Evolutionary conservation across 179 eudicot species (phyloP), one percentile per base, ranked within the genome.

Genomic region (Drosera spatulata): DNA sequence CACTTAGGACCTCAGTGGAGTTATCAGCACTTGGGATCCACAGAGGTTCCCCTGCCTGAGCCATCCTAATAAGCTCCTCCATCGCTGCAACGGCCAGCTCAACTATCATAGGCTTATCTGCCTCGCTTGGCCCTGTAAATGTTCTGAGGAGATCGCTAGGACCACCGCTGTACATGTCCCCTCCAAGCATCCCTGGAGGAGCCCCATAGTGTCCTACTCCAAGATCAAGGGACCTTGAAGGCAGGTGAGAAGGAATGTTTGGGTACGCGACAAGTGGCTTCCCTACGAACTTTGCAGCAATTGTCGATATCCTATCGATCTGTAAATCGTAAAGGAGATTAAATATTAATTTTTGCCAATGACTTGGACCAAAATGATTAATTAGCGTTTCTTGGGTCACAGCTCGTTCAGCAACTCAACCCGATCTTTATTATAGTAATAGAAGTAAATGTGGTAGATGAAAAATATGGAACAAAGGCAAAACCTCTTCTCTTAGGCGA

Each of bases 61-160:
- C 82, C 79, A 84, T 75, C 67, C 80, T 73, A 15, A 77, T 55
- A 10, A 84, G 73, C 61, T 84, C 91, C 53, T 84, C 91, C 81
- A 84, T 82, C 38, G 87, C 84, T 5, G 87, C 82, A 62, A 84
- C 86, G 4, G 91, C 91, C 2, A 84, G 82, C 73, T 84, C 91
- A 33, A 84, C 75, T 50, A 82, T 75, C 66, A 84, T 49, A 2
- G 84, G 82, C 74, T 81, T 79, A 53, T 84, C 85, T 0, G 82
- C 82, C 7, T 82, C 81, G 5, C 73, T 67, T 37, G 82, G 84
- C 6, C 80, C 80, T 1, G 82, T 66, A 3, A 82, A 70, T 49
- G 84, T 70, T 67, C 87, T 70, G 13, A 82, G 75, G 51, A 80
- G 76, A 53, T 77, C 82, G 12, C 76, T 67, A n/a, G 73, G 33